These are phyloP conservation scores for Solanum clarkiae DNA, from an alignment of 257 asterid species.

Conservation along the genomic window DNA sequence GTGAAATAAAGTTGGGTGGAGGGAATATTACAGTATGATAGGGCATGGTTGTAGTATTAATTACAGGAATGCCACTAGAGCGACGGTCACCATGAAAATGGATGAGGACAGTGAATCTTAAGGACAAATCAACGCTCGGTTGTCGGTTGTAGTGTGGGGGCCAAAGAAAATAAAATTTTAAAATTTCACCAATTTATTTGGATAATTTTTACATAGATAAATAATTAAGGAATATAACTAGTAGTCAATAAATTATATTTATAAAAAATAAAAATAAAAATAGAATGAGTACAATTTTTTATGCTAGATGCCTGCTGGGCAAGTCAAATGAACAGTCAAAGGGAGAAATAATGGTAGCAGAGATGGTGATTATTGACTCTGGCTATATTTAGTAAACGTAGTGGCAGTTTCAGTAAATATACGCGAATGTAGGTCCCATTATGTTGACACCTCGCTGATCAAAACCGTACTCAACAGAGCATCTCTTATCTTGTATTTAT, in stretches of 20 bases:
- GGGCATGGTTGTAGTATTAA: neutral
- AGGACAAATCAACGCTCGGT: neutral
- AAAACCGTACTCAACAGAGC: neutral
- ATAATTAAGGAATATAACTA: neutral
- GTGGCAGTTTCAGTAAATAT: neutral
- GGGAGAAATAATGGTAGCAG: neutral
- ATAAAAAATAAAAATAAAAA: no score
- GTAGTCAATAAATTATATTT: neutral
- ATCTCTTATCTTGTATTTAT: neutral
- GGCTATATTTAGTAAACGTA: neutral
- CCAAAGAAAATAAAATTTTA: neutral
- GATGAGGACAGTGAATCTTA: constrained; percentile 10
- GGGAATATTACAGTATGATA: neutral
- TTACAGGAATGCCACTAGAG: constrained; percentile 14
- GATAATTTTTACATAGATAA: neutral
- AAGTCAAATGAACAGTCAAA: neutral
- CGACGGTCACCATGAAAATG: neutral
- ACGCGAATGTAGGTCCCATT: neutral
- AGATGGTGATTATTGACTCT: neutral
- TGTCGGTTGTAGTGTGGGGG: constrained; percentile 6
- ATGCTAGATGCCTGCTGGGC: neutral
- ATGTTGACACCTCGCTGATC: neutral
- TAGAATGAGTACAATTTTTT: no score
- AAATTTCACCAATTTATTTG: neutral
- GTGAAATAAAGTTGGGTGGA: no score